Conservation (phyloP, 176 grass and related monocot genomes). For the Secale cereale region DNA sequence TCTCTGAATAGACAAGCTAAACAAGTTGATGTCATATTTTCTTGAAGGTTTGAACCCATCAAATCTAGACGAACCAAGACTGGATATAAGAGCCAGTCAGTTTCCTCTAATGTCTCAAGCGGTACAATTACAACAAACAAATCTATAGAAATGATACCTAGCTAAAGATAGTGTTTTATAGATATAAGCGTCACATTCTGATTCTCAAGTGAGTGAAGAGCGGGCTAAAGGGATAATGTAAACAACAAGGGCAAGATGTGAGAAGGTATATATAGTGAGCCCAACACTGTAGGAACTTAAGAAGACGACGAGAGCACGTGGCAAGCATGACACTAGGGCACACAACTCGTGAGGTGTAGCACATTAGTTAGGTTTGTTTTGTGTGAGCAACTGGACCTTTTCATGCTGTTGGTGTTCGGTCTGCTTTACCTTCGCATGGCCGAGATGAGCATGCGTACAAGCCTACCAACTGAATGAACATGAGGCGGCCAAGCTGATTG, state of each 20-base stretch:
- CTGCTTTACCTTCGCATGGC: too few relatives aligned
- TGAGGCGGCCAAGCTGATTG: too few relatives aligned
- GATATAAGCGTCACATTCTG: neutral
- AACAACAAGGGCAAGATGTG: neutral
- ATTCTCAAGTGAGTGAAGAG: neutral
- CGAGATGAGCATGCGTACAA: too few relatives aligned
- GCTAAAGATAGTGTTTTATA: too few relatives aligned
- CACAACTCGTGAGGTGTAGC: neutral
- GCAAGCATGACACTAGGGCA: neutral
- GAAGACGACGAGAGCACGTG: neutral
- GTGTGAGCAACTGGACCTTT: too few relatives aligned
- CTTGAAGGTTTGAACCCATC: too few relatives aligned
- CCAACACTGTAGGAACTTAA: neutral
- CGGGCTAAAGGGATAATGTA: neutral
- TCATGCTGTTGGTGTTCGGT: too few relatives aligned
- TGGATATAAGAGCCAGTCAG: neutral
- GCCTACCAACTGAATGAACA: too few relatives aligned
- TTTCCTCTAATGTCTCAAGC: neutral
- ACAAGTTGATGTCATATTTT: too few relatives aligned
- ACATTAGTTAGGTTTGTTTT: neutral
- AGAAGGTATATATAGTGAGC: neutral
- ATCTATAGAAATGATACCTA: too few relatives aligned
- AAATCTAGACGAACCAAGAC: too few relatives aligned
- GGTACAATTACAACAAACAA: neutral
- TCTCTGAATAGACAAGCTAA: too few relatives aligned